phyloP scores from a whole-genome alignment of 768 basidiomycete species.

The Boletus speciosus region DNA sequence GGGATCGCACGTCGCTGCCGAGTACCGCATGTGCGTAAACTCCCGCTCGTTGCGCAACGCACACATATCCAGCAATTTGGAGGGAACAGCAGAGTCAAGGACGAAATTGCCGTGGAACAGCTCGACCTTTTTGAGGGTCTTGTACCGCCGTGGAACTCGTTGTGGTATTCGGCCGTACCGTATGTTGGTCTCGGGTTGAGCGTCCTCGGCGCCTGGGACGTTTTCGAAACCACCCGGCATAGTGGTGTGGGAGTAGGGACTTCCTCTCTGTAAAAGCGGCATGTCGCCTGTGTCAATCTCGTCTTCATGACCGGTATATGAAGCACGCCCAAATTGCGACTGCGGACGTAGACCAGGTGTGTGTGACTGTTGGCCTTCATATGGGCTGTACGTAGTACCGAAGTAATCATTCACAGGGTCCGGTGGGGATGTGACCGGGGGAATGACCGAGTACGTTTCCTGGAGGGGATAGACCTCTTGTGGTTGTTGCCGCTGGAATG shows the following conservation, averaged over 20 bases:
- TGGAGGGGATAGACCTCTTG: constrained; percentile 19
- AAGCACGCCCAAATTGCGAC: constrained; percentile 21
- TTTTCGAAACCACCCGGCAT: constrained; percentile 44
- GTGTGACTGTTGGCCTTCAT: constrained; percentile 16
- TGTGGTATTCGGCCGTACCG: constrained; percentile 91
- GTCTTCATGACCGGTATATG: constrained; percentile 43
- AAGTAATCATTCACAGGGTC: constrained; percentile 14
- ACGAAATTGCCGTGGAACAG: constrained; percentile 94
- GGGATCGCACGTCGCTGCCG: constrained; percentile 93
- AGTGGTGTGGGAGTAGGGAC: constrained; percentile 31
- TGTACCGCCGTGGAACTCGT: constrained; percentile 82
- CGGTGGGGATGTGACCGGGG: constrained; percentile 20
- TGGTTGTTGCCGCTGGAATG: constrained; percentile 22
- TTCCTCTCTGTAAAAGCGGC: constrained; percentile 55
- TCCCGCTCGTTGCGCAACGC: constrained; percentile 76
- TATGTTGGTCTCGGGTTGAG: constrained; percentile 52
- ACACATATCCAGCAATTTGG: constrained; percentile 87
- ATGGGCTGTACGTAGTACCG: constrained; percentile 20
- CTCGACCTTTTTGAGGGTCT: constrained; percentile 92
- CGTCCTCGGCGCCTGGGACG: constrained; percentile 30
- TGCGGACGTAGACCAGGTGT: constrained; percentile 24
- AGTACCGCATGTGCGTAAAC: constrained; percentile 95
- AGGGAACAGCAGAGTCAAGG: constrained; percentile 83
- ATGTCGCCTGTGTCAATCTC: constrained; percentile 60
- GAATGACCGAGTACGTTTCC: constrained; percentile 19